Percentiles rank a stretch among this genome's conserved stretches.
phyloP scores from a whole-genome alignment of 1,284 basidiomycete genomes.

The Boletus smithii region DNA sequence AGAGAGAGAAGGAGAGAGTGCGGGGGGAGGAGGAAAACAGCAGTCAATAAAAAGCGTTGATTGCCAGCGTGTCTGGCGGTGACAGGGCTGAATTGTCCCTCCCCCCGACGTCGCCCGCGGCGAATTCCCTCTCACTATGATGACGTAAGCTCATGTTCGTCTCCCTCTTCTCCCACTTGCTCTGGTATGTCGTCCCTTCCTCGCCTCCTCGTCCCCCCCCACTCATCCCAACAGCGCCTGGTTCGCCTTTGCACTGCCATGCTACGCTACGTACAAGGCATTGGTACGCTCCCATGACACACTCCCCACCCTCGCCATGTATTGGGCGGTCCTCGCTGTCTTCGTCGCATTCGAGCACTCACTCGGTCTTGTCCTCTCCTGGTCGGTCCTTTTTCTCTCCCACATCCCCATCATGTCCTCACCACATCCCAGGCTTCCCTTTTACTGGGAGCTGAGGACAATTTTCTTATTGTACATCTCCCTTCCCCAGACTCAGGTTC shows the following conservation, averaged over 20 bases:
- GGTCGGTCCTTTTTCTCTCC: constrained; percentile 43
- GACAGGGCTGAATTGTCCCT: too few species aligned
- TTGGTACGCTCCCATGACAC: constrained; percentile 52
- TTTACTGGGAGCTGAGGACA: constrained; percentile 75
- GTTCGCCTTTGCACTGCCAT: constrained; percentile 65
- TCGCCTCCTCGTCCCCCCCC: background rate
- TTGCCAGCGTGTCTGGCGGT: background rate
- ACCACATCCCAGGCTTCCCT: constrained; percentile 59
- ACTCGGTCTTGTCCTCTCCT: constrained; percentile 66
- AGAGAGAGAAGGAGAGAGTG: background rate
- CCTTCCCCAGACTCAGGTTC: constrained; percentile 70
- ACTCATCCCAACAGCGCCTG: constrained; percentile 46
- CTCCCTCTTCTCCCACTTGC: constrained; percentile 45
- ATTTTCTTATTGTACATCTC: constrained; percentile 70
- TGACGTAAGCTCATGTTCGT: constrained; percentile 39
- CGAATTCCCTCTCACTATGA: background rate
- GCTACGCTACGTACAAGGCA: constrained; percentile 64
- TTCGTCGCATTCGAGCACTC: constrained; percentile 69
- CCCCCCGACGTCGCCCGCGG: too few species aligned
- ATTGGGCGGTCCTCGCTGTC: constrained; percentile 46
- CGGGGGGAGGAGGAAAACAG: background rate
- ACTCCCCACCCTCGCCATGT: constrained; percentile 43
- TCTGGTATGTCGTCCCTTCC: constrained; percentile 20
- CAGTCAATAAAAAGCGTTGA: constrained; percentile 2
- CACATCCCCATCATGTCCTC: background rate